A percentile compares a stretch with the other conserved stretches of the same genome.
phyloP scores from a whole-genome alignment of 129 eudicot species.

The Tagetes erecta region DNA sequence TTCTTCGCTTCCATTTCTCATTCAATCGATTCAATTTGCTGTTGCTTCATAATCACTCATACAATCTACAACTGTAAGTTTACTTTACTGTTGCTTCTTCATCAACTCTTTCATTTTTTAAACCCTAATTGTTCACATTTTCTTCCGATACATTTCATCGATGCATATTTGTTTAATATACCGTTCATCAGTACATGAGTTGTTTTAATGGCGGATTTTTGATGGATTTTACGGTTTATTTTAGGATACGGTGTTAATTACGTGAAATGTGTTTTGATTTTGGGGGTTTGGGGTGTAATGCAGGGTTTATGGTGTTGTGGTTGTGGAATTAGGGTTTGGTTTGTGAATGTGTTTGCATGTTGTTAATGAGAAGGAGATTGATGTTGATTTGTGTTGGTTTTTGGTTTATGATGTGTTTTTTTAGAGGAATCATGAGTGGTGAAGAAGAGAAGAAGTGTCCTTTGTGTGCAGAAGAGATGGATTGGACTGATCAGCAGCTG shows the following conservation, averaged over 20 bases:
- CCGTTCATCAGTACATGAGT: neutral
- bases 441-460: slow-evolving; percentile 84
- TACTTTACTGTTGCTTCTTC: slow-evolving; percentile 1
- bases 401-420: slow-evolving; percentile 21
- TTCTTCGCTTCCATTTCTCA: slow-evolving; percentile 29
- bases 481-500: slow-evolving; percentile 84
- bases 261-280: slow-evolving; percentile 22
- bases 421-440: slow-evolving; percentile 51
- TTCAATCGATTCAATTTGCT: slow-evolving; percentile 13
- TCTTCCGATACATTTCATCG: neutral
- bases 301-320: slow-evolving; percentile 24
- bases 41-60: slow-evolving; percentile 15
- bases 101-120: neutral
- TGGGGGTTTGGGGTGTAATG: slow-evolving; percentile 27
- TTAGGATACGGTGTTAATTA: slow-evolving; percentile 3
- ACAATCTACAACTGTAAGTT: slow-evolving; percentile 41
- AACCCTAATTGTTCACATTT: slow-evolving; percentile 30
- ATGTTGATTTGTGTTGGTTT: neutral
- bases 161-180: neutral
- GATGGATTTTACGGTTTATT: slow-evolving; percentile 2
- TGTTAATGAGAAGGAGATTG: slow-evolving; percentile 13
- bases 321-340: slow-evolving; percentile 35
- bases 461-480: slow-evolving; percentile 87
- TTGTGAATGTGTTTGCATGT: slow-evolving; percentile 22
- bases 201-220: slow-evolving; percentile 2